Conservation (phyloP, 108 stramenopile genomes). For the Pseudonitzschia pungens region DNA sequence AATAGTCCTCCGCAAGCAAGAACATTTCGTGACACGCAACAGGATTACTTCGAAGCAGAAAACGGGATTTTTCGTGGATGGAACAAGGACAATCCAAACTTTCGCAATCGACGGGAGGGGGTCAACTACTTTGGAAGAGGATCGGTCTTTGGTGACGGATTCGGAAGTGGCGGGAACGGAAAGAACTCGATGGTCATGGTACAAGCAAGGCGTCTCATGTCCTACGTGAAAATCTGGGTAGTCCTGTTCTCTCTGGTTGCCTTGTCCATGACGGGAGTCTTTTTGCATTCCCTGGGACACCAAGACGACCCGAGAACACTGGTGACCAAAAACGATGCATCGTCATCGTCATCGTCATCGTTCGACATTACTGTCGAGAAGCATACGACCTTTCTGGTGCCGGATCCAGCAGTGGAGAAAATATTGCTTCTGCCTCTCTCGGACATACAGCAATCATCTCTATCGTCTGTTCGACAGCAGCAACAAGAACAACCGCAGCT, state of each 20-base stretch:
- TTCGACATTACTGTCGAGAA: neutral
- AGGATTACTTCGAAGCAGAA: constrained; percentile 47
- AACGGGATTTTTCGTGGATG: constrained; percentile 18
- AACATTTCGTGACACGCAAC: constrained; percentile 21
- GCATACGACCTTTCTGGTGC: neutral
- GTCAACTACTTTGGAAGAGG: constrained; percentile 1
- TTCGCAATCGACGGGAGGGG: neutral
- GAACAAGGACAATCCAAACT: constrained; percentile 11
- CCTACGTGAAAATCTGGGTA: constrained; percentile 46
- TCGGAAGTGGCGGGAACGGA: constrained; percentile 3
- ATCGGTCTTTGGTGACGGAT: neutral
- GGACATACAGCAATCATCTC: constrained; percentile 18
- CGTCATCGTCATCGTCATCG: constrained; percentile 5
- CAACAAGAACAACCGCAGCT: neutral
- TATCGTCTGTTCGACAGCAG: neutral
- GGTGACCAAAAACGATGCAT: neutral
- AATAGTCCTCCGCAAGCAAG: neutral
- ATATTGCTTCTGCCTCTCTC: constrained; percentile 37
- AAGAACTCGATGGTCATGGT: constrained; percentile 31
- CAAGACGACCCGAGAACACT: neutral
- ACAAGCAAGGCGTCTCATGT: constrained; percentile 37
- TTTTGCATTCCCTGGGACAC: constrained; percentile 37
- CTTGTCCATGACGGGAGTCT: constrained; percentile 31
- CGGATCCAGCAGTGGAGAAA: constrained; percentile 24
- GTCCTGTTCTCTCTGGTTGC: constrained; percentile 29